Evolutionary conservation across 805 yeast genomes (phyloP), one percentile per base, ranked within the genome.

Genomic region (Monosporozyma unispora): DNA sequence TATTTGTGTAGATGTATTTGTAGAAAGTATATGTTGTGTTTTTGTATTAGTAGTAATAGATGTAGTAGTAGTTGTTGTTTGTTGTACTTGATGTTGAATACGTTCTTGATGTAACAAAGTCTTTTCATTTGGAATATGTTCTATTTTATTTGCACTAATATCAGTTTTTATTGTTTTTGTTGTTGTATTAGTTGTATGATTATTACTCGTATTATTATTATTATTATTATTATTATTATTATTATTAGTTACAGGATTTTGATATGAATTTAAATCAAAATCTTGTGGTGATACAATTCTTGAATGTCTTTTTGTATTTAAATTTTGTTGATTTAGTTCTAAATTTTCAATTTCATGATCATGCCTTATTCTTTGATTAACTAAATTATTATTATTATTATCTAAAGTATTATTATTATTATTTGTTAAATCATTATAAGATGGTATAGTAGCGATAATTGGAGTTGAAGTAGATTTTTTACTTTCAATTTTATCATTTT

Each of bases 321-420:
- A 5, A 25, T 25, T 5, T 5, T 25, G 27, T 5, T 25, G 27
- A 25, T 25, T 25, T 8, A 25, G 14, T 31, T 31, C 35, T n/a
- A 6, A 14, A 12, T 31, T n/a, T 12, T 31, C 35, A 31, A 31
- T 31, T 31, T 31, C 39, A 18, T 16, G 39, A 39, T 39, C 42
- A 21, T 39, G 42, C 42, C 42, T 39, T 39, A 39, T 39, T 12
- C 14, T 29, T 19, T 43, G 33, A 11, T 43, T 19, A 43, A 52
- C 48, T 51, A 44, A 49, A 52, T 55, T 53, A 52, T 52, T 47
- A 27, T 25, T 43, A 23, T 29, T 46, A 25, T 25, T 19, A 43
- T 52, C 48, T 51, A 44, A 49, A 52, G 55, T 53, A 52, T 52
- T 47, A 27, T 25, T 43, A 23, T 29, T 46, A 25, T 25, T 38